Conservation (phyloP, 345 rosid species). For the Eucalyptus guilfoylei region DNA sequence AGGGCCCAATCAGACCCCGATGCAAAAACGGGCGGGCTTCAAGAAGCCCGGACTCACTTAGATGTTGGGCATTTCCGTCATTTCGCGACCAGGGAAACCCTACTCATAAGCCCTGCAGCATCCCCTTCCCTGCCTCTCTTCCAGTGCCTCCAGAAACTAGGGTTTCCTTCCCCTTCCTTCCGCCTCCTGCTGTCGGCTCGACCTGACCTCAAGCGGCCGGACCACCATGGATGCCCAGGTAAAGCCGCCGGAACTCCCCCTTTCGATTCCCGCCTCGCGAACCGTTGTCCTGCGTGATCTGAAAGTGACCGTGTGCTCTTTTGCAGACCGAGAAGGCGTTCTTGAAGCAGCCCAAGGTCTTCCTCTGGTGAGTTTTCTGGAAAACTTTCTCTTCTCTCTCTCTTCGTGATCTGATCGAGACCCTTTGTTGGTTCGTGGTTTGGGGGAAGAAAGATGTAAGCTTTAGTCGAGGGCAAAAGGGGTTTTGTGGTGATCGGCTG, state of each 20-base stretch:
- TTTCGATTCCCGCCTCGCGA: neutral
- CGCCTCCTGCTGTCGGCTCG: neutral
- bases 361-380: constrained; percentile 29
- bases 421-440: neutral
- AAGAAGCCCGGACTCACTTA: neutral
- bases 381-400: neutral
- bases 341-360: constrained; percentile 76
- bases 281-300: neutral
- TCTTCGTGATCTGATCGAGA: neutral
- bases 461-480: neutral
- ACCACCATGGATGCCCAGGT: constrained; percentile 24
- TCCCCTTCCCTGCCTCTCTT: accelerated
- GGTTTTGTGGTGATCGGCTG: neutral
- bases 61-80: neutral
- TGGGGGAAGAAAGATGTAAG: neutral
- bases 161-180: neutral
- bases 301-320: neutral
- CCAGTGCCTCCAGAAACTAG: neutral
- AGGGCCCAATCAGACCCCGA: neutral
- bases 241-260: neutral
- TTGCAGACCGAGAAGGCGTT: constrained; percentile 75
- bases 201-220: neutral
- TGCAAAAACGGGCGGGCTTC: neutral
- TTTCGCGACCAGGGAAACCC: neutral
- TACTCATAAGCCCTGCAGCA: neutral